Conservation (phyloP, 768 basidiomycete genomes). For the Russula vinacea region DNA sequence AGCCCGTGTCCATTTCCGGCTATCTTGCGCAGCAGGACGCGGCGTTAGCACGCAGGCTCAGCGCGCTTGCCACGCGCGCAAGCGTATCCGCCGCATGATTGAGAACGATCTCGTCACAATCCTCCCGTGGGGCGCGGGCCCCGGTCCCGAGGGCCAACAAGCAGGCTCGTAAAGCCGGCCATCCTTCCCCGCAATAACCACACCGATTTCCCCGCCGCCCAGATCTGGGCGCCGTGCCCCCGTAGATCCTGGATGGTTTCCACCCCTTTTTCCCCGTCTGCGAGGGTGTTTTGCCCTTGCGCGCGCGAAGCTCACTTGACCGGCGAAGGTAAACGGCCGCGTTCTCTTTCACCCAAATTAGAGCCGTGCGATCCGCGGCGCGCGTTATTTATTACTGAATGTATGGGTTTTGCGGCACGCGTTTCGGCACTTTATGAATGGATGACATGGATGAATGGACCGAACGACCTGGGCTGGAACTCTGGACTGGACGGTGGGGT, state of each 20-base stretch:
- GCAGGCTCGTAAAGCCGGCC: neutral
- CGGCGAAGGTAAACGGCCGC: neutral
- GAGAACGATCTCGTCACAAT: neutral
- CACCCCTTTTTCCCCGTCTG: neutral
- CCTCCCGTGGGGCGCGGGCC: neutral
- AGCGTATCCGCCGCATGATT: neutral
- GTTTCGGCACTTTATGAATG: neutral
- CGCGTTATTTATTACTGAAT: neutral
- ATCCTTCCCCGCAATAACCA: neutral
- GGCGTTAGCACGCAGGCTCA: conserved; percentile 25
- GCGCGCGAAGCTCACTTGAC: neutral
- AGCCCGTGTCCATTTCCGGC: conserved; percentile 23
- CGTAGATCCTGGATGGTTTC: too few relatives aligned
- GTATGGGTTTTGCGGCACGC: neutral
- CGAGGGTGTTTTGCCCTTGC: neutral
- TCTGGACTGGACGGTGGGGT: neutral
- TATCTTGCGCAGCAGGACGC: conserved; percentile 5
- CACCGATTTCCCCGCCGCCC: neutral
- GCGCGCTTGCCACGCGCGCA: conserved; percentile 9
- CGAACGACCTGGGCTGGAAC: neutral
- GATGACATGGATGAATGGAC: neutral
- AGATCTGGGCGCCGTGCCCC: neutral
- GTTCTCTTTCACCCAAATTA: neutral
- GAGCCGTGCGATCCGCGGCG: conserved; percentile 21
- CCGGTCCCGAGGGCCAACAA: neutral